phyloP scores from a whole-genome alignment of 2,329 filamentous ascomycete species.

The Botrytis cinerea region DNA sequence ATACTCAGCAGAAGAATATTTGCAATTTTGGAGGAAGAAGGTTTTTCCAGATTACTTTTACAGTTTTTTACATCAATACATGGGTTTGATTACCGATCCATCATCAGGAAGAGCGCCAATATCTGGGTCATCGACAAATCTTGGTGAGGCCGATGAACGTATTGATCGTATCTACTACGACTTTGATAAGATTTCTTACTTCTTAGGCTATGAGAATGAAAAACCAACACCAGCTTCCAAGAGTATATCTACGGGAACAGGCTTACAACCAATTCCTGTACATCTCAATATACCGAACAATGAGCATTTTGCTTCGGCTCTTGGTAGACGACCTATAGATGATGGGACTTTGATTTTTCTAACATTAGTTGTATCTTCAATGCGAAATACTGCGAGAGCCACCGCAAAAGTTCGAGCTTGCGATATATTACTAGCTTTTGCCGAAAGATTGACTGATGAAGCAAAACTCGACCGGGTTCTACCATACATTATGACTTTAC shows the following conservation, averaged over 20 bases:
- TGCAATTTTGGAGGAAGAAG: slow-evolving; percentile 88
- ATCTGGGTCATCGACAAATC: slow-evolving; percentile 67
- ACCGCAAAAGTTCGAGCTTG: slow-evolving; percentile 87
- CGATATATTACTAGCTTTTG: slow-evolving; percentile 87
- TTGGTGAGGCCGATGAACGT: slow-evolving; percentile 86
- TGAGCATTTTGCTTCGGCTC: slow-evolving; percentile 66
- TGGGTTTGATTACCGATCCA: slow-evolving; percentile 92
- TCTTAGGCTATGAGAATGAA: slow-evolving; percentile 71
- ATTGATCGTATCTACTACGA: slow-evolving; percentile 93
- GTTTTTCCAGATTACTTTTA: slow-evolving; percentile 98
- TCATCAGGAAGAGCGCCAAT: slow-evolving; percentile 75
- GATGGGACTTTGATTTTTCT: slow-evolving; percentile 93
- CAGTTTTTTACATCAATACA: slow-evolving; percentile 95
- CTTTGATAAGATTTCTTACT: slow-evolving; percentile 97
- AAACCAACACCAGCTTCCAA: slow-evolving; percentile 35
- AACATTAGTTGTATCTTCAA: slow-evolving; percentile 81
- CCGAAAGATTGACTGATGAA: slow-evolving; percentile 89
- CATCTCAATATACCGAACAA: slow-evolving; percentile 85
- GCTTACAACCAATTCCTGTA: slow-evolving; percentile 71
- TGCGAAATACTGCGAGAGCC: slow-evolving; percentile 85
- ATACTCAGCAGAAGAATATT: slow-evolving; percentile 90
- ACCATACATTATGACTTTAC: slow-evolving; percentile 81
- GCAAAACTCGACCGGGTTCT: slow-evolving; percentile 92
- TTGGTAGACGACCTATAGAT: slow-evolving; percentile 65
- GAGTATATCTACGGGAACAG: slow-evolving; percentile 51